These are phyloP conservation scores for Leucoagaricus sp. DNA, from an alignment of 1,284 basidiomycete species.

Conservation along the genomic window DNA sequence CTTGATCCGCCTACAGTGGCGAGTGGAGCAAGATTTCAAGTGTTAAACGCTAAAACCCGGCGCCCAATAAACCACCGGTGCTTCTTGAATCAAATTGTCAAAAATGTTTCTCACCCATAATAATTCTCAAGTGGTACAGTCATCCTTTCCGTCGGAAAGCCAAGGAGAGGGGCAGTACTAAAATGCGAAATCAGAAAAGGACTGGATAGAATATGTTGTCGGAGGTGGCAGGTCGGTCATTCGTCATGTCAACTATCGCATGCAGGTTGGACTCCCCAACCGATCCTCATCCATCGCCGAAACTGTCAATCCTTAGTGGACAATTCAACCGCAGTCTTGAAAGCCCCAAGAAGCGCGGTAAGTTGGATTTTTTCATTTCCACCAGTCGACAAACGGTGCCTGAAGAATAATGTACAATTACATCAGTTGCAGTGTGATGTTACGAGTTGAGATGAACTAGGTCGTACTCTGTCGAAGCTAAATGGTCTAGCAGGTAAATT, in stretches of 20 bases:
- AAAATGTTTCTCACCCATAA: neutral
- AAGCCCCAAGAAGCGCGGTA: slow-evolving; percentile 88
- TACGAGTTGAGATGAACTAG: slow-evolving; percentile 4
- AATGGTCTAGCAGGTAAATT: slow-evolving; percentile 89
- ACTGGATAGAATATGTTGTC: neutral
- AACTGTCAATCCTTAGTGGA: slow-evolving; percentile 37
- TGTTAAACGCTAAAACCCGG: neutral
- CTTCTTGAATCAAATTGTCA: neutral
- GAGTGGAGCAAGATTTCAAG: neutral
- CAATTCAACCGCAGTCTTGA: slow-evolving; percentile 90
- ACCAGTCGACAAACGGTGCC: slow-evolving; percentile 91
- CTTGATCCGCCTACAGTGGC: neutral
- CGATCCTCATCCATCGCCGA: neutral
- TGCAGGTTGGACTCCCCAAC: neutral
- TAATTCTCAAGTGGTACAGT: neutral
- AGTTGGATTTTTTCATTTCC: slow-evolving; percentile 95
- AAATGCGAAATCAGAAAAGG: neutral
- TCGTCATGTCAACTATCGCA: neutral
- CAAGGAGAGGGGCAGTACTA: neutral
- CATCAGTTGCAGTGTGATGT: slow-evolving; percentile 1
- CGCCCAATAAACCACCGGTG: neutral
- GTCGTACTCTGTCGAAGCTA: slow-evolving; percentile 84
- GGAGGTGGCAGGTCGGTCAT: neutral
- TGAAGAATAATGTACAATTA: slow-evolving; percentile 40
- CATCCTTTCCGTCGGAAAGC: neutral